These are phyloP conservation scores for Metschnikowia picachoensis DNA, from an alignment of 805 yeast genomes.

Conservation along the genomic window DNA sequence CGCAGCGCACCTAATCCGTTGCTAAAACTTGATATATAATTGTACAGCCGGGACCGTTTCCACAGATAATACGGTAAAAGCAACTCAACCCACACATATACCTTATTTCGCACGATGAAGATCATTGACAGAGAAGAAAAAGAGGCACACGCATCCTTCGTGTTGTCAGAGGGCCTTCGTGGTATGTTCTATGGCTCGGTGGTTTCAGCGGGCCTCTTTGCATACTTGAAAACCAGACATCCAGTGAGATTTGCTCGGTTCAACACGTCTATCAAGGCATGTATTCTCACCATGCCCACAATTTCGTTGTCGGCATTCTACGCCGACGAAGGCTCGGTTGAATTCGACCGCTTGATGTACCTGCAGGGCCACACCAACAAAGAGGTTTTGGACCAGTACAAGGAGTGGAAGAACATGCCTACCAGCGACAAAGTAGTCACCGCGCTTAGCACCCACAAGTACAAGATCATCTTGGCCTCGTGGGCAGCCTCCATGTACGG, in stretches of 20 bases:
- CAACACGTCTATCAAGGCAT: slow-evolving; percentile 37
- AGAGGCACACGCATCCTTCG: slow-evolving; percentile 36
- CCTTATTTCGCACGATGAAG: slow-evolving; percentile 25
- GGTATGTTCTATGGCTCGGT: slow-evolving; percentile 36
- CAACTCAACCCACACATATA: too few relatives aligned
- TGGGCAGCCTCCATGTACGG: slow-evolving; percentile 40
- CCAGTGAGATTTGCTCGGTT: slow-evolving; percentile 32
- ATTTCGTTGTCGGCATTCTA: slow-evolving; percentile 35
- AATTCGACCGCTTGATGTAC: slow-evolving; percentile 38
- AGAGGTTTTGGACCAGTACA: slow-evolving; percentile 32
- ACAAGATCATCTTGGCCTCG: slow-evolving; percentile 31
- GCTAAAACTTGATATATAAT: too few relatives aligned
- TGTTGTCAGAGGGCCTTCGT: slow-evolving; percentile 34
- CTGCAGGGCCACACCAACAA: slow-evolving; percentile 25
- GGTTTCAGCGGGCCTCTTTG: slow-evolving; percentile 29
- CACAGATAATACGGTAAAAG: too few relatives aligned
- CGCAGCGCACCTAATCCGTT: too few relatives aligned
- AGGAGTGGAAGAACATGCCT: slow-evolving; percentile 33
- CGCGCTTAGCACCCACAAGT: slow-evolving; percentile 30
- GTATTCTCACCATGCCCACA: slow-evolving; percentile 38
- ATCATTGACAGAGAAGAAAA: slow-evolving; percentile 35
- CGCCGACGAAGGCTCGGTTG: slow-evolving; percentile 45
- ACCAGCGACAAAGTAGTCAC: slow-evolving; percentile 28
- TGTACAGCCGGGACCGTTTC: too few relatives aligned
- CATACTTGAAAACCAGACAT: slow-evolving; percentile 31